A percentile compares a stretch with the other conserved stretches of the same genome.
phyloP scores from a whole-genome alignment of 257 asterid genomes.

The Gentiana dahurica region DNA sequence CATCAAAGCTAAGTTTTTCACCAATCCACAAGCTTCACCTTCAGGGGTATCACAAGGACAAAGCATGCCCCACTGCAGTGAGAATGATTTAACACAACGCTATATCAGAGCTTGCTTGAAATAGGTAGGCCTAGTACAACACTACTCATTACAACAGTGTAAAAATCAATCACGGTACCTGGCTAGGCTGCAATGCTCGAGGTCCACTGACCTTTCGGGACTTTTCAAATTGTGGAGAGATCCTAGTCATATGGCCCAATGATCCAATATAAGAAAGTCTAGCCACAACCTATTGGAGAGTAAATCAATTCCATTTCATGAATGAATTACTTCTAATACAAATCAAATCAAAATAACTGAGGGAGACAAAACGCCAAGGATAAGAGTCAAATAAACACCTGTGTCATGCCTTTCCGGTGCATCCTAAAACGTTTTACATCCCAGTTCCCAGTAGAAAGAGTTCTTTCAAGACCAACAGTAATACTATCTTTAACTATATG shows the following conservation, averaged over 20 bases:
- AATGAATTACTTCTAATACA: background rate
- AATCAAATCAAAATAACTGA: background rate
- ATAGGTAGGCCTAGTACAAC: background rate
- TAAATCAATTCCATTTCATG: background rate
- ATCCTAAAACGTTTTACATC: conserved; percentile 81
- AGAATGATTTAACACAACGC: conserved; percentile 13
- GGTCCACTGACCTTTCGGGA: conserved; percentile 98
- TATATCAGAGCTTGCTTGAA: conserved; percentile 1
- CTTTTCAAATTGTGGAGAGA: conserved; percentile 83
- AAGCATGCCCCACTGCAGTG: conserved; percentile 92
- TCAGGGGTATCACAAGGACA: conserved; percentile 99
- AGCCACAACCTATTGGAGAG: conserved; percentile 46
- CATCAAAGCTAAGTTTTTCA: conserved; percentile 94
- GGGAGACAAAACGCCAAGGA: background rate
- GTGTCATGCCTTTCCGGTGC: conserved; percentile 95
- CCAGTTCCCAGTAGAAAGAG: conserved; percentile 92
- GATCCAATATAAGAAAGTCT: conserved; percentile 80
- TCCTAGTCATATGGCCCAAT: conserved; percentile 84
- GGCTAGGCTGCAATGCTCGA: conserved; percentile 97
- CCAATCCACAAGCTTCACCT: conserved; percentile 98
- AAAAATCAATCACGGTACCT: conserved; percentile 31
- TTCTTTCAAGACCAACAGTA: conserved; percentile 63
- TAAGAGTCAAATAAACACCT: conserved; percentile 33
- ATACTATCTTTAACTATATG: conserved; percentile 31
- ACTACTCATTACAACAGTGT: no score